Evolutionary conservation across 352 stramenopile genomes (phyloP).

Genomic region (Globisporangium rhizosaccharum): DNA sequence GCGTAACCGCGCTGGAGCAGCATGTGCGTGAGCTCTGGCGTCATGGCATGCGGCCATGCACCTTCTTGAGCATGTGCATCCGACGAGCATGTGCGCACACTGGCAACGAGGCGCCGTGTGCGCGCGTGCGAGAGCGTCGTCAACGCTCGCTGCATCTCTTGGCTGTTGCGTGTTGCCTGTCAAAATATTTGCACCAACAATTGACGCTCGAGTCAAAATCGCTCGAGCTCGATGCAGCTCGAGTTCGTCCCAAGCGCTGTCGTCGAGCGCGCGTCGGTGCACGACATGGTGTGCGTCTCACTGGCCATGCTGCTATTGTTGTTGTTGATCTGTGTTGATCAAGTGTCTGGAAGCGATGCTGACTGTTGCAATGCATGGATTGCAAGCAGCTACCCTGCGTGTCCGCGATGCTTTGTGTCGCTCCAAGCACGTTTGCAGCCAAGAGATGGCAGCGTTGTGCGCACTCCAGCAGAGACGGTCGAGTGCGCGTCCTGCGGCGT

Average conservation of each 20-base stretch:
- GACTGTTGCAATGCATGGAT: not conserved
- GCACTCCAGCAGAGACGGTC: not conserved
- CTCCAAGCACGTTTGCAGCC: constrained; percentile 24
- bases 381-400: constrained; percentile 37
- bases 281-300: constrained; percentile 46
- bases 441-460: constrained; percentile 6
- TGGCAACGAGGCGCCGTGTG: not conserved
- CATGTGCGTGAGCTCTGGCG: constrained; percentile 15
- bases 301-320: too few species aligned
- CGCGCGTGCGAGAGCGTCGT: not conserved
- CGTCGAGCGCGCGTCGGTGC: constrained; percentile 38
- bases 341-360: not conserved
- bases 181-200: not conserved
- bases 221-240: not conserved
- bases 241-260: constrained; percentile 42
- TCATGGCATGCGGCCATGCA: constrained; percentile 28
- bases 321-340: not conserved
- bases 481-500: constrained; percentile 28
- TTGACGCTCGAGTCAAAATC: too few species aligned
- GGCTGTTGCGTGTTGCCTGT: too few species aligned
- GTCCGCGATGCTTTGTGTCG: constrained; percentile 39
- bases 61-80: not conserved
- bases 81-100: too few species aligned
- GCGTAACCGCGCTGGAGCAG: constrained; percentile 50
- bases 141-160: not conserved